These are phyloP conservation scores for Monascus ruber DNA, from an alignment of 2,329 filamentous ascomycete genomes.

Conservation along the genomic window DNA sequence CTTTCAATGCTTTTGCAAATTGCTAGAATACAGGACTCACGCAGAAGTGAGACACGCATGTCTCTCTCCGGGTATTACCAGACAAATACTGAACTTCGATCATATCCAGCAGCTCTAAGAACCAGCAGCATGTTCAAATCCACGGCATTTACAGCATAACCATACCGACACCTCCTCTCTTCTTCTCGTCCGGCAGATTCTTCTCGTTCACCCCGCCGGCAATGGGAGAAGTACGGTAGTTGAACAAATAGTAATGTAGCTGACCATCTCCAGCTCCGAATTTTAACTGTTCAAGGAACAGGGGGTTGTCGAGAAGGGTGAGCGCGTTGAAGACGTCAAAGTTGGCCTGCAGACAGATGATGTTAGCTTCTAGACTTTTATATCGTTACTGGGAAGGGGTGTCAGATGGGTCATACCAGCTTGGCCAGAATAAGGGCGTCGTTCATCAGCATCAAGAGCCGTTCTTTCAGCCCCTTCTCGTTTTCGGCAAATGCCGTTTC, in stretches of 20 bases:
- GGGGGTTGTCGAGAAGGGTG: slow-evolving; percentile 81
- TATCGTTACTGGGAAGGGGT: not conserved
- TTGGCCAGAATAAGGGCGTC: slow-evolving; percentile 86
- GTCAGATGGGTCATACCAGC: slow-evolving; percentile 35
- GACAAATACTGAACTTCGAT: no score
- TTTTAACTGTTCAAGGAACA: slow-evolving; percentile 89
- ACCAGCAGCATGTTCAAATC: not conserved
- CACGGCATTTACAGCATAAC: slow-evolving; percentile 56
- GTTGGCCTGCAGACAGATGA: slow-evolving; percentile 38
- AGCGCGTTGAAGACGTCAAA: slow-evolving; percentile 98
- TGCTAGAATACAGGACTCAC: no score
- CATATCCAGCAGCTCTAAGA: no score
- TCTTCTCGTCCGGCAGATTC: slow-evolving; percentile 65
- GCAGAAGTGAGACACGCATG: no score
- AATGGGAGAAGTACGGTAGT: slow-evolving; percentile 83
- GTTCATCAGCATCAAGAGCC: slow-evolving; percentile 67
- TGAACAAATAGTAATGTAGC: slow-evolving; percentile 95
- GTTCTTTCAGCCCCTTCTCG: slow-evolving; percentile 55
- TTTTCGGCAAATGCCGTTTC: slow-evolving; percentile 56
- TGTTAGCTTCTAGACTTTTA: slow-evolving; percentile 4
- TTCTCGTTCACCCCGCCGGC: slow-evolving; percentile 69
- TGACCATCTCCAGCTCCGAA: slow-evolving; percentile 91
- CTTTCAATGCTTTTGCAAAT: no score
- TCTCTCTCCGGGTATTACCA: no score
- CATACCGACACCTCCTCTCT: slow-evolving; percentile 77